Evolutionary conservation across 2,329 filamentous ascomycete genomes (phyloP).

Genomic region (Colletotrichum cordylinicola): DNA sequence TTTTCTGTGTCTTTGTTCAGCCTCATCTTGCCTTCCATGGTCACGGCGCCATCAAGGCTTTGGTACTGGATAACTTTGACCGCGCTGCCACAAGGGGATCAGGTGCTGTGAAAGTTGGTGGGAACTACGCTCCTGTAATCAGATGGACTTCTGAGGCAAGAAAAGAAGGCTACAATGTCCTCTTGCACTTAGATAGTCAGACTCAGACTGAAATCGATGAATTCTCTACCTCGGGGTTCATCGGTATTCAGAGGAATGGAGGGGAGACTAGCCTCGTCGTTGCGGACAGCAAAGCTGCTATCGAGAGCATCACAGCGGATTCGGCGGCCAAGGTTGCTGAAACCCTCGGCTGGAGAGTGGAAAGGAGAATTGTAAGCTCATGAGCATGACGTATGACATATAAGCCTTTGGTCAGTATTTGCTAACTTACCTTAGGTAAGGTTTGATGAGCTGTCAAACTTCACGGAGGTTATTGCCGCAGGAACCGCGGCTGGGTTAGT

Average conservation of each 20-base stretch:
- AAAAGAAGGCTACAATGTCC: slow-evolving; percentile 68
- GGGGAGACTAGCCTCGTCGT: background rate
- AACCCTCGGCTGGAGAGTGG: background rate
- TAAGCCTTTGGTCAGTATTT: background rate
- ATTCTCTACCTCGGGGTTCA: slow-evolving; percentile 72
- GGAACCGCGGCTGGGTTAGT: background rate
- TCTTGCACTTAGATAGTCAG: slow-evolving; percentile 70
- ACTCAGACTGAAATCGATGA: slow-evolving; percentile 70
- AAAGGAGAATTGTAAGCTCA: background rate
- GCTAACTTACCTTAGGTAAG: background rate
- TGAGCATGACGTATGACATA: background rate
- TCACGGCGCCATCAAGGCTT: slow-evolving; percentile 53
- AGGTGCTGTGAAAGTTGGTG: slow-evolving; percentile 70
- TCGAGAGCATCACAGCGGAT: background rate
- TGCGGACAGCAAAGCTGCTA: background rate
- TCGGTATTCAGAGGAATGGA: slow-evolving; percentile 51
- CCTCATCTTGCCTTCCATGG: slow-evolving; percentile 62
- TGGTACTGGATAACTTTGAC: slow-evolving; percentile 74
- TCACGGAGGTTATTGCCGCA: background rate
- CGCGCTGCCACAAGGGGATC: slow-evolving; percentile 71
- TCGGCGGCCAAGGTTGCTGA: background rate
- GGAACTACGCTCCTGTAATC: slow-evolving; percentile 78
- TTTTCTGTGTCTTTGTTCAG: slow-evolving; percentile 66
- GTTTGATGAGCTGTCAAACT: background rate
- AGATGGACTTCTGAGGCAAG: slow-evolving; percentile 68